phyloP scores from a whole-genome alignment of 116 monocot genomes.

The Phalaenopsis hybrid region DNA sequence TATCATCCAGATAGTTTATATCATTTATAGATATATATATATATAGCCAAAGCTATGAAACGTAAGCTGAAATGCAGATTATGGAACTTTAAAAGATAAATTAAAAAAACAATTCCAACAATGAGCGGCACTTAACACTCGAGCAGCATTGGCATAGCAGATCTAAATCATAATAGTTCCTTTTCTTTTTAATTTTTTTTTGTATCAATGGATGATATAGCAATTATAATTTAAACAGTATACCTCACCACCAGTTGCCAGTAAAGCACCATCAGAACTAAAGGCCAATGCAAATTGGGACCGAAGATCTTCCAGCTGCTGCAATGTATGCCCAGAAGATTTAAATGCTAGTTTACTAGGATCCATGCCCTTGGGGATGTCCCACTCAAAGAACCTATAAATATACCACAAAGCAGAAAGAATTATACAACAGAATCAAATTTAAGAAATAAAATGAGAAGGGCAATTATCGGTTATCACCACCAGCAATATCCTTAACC shows the following conservation, averaged over 20 bases:
- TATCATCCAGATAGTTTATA: no score
- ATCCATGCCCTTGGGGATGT: conserved; percentile 13
- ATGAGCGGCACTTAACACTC: no score
- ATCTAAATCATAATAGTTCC: background rate
- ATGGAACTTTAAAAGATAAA: no score
- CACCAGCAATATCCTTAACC: background rate
- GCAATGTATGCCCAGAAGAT: conserved; percentile 29
- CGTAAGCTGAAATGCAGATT: no score
- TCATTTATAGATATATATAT: no score
- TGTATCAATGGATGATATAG: background rate
- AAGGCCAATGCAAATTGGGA: conserved; percentile 61
- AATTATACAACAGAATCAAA: background rate
- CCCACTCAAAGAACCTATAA: conserved; percentile 61
- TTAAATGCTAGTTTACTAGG: conserved; percentile 19
- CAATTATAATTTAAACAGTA: background rate
- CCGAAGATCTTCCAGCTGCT: conserved; percentile 49
- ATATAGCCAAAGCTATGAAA: no score
- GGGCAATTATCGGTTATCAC: background rate
- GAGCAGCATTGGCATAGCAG: background rate
- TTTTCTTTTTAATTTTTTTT: background rate
- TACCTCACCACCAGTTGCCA: conserved; percentile 81
- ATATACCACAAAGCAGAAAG: conserved; percentile 3
- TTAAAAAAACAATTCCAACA: no score
- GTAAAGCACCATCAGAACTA: conserved; percentile 55
- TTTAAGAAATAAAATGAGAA: background rate